phyloP scores from a whole-genome alignment of 306 rosid genomes.

The Citrullus mucosospermus region DNA sequence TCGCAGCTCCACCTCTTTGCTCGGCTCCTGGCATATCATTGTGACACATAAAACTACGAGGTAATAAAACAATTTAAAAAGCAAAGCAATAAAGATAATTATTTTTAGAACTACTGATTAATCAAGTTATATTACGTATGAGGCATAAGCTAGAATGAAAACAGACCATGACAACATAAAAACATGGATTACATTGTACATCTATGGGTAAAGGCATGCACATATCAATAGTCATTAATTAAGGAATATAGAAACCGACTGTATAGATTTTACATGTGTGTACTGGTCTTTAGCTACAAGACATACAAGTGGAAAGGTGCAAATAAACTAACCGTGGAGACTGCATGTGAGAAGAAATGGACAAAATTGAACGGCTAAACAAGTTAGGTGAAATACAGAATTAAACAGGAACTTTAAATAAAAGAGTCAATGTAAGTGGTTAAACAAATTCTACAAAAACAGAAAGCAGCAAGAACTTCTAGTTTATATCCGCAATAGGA shows the following conservation, averaged over 20 bases:
- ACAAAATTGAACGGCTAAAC: neutral
- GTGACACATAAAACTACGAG: constrained; percentile 10
- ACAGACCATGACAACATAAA: neutral
- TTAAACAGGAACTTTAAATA: neutral
- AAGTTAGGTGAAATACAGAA: neutral
- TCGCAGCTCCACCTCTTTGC: constrained; percentile 33
- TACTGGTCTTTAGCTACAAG: neutral
- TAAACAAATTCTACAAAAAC: constrained; percentile 2
- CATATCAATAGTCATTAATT: neutral
- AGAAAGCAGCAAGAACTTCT: neutral
- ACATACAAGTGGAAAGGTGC: neutral
- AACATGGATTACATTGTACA: neutral
- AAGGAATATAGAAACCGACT: neutral
- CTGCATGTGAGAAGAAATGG: neutral
- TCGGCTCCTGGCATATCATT: constrained; percentile 45
- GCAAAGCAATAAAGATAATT: neutral
- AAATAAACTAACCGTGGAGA: neutral
- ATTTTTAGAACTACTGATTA: neutral
- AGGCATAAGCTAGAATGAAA: neutral
- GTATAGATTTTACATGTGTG: neutral
- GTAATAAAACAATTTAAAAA: neutral
- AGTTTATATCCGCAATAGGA: constrained; percentile 26
- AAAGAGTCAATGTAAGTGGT: neutral
- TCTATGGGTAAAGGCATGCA: neutral
- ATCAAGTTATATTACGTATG: neutral